These are phyloP conservation scores for Phytophthora podocarpi DNA, from an alignment of 352 stramenopile species.

Conservation along the genomic window DNA sequence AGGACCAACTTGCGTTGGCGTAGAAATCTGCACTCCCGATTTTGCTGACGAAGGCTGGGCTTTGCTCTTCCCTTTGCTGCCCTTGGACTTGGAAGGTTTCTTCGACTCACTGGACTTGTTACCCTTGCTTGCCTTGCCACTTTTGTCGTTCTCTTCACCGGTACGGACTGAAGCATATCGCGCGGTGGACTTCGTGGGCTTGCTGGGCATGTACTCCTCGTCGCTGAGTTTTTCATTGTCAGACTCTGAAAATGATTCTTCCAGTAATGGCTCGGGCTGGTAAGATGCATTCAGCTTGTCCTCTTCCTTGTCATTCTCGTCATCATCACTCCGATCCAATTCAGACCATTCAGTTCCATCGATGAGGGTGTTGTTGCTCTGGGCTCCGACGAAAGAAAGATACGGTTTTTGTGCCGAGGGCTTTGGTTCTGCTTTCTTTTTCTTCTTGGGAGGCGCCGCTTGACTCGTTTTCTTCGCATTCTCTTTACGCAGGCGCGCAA, in stretches of 20 bases:
- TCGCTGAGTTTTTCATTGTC: constrained; percentile 32
- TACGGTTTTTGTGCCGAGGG: constrained; percentile 2
- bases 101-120: constrained; percentile 2
- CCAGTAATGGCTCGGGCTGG: constrained; percentile 1
- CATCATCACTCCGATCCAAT: constrained; percentile 14
- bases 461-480: constrained; percentile 6
- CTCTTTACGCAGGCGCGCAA: constrained; percentile 22
- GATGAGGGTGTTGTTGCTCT: constrained; percentile 16
- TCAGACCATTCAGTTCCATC: constrained; percentile 29
- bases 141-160: constrained; percentile 21
- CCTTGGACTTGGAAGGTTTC: constrained; percentile 9
- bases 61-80: constrained; percentile 26
- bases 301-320: constrained; percentile 3
- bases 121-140: constrained; percentile 15
- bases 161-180: background rate
- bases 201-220: constrained; percentile 29
- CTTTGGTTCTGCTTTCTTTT: constrained; percentile 12
- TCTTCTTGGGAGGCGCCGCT: constrained; percentile 3
- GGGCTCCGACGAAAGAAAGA: constrained; percentile 2
- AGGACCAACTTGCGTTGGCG: constrained; percentile 9
- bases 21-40: background rate
- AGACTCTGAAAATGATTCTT: constrained; percentile 19
- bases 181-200: constrained; percentile 12
- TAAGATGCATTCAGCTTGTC: constrained; percentile 5
- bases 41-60: constrained; percentile 25